Percentiles rank a stretch among this genome's conserved stretches.
Conservation (phyloP, 495 filamentous ascomycete genomes). For the Cenococcum geophilum region DNA sequence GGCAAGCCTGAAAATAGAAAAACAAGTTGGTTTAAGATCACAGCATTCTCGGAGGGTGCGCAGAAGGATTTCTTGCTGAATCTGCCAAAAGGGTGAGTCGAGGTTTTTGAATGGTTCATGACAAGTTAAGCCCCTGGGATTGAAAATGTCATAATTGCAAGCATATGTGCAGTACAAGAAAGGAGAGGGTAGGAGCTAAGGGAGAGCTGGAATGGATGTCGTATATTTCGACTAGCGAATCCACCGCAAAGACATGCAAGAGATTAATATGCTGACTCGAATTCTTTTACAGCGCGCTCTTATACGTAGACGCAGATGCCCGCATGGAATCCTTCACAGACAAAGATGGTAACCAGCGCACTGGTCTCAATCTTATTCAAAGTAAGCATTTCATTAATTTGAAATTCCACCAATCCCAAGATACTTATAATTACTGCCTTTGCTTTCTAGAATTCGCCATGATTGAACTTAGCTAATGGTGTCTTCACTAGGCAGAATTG, state of each 20-base stretch:
- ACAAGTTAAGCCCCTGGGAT: neutral
- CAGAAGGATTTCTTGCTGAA: constrained; percentile 58
- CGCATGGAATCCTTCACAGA: constrained; percentile 55
- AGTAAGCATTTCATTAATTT: constrained; percentile 48
- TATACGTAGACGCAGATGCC: constrained; percentile 71
- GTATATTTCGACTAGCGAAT: neutral
- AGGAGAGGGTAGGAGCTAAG: neutral
- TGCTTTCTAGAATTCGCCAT: too few relatives aligned
- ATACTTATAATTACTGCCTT: neutral
- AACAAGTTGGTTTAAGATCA: constrained; percentile 72
- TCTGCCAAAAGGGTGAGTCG: constrained; percentile 73
- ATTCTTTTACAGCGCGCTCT: constrained; percentile 49
- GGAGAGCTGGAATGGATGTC: neutral
- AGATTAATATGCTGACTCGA: neutral
- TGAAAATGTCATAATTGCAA: neutral
- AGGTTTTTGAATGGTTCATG: neutral
- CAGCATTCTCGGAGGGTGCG: constrained; percentile 52
- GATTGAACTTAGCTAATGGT: too few relatives aligned
- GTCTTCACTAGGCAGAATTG: constrained; percentile 46
- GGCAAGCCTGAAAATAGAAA: constrained; percentile 55
- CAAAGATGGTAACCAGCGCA: constrained; percentile 54
- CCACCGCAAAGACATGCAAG: neutral
- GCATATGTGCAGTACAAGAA: neutral
- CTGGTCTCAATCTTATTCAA: constrained; percentile 59
- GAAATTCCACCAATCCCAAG: neutral